Base-by-base conservation (phyloP, 2,329 filamentous ascomycete species). In the Ascochyta pisi region DNA sequence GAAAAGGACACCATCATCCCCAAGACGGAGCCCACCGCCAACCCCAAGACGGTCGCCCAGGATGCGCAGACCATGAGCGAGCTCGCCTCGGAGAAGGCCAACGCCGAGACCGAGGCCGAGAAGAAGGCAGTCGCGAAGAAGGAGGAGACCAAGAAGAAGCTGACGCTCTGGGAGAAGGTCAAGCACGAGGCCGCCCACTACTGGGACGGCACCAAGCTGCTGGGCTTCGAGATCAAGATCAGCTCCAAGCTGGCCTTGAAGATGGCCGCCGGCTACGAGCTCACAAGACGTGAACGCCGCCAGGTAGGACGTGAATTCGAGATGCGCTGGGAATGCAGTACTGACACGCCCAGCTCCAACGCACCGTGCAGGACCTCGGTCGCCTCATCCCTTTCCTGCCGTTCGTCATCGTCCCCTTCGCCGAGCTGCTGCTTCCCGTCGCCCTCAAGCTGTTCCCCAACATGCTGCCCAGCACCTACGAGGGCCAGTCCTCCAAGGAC, bases 241-340 rank as follows among this genome's bases (percentile, higher is more conserved):
- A 98, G 94, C 76, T 91, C 90, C 59, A 89, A 89, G 61, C 81
- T 99, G 64, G 95, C 93, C 6, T 77, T 97, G 76, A 98, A 97
- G 82, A 99, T 99, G 95, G 92, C 93, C 13, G 93, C 91, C 56
- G 95, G 95, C 7, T 99, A 99, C 79, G 95, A 99, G 78, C 86
- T 99, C 62, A 97, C 91, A 56, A 88, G 95, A 62, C 87, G 95
- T 80, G 95, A 99, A 80, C 87, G 95, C 79, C 86, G 93, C 72
- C 95, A 98, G 78, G 84, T 86, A 65, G 7, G 19, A 19, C 2
- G 19, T 19, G 54, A 40, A 15, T 47, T 44, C 24, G 39, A 15
- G n/a, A 7, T 7, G 10, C 10, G 13, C 13, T 2, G 19, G n/a
- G 29, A 10, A 6, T 9, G 16, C 13, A 24, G 3, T 26, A 41